Evolutionary conservation across 257 asterid species (phyloP), one percentile per base, ranked within the genome.

Genomic region (Craterostigma plantagineum): DNA sequence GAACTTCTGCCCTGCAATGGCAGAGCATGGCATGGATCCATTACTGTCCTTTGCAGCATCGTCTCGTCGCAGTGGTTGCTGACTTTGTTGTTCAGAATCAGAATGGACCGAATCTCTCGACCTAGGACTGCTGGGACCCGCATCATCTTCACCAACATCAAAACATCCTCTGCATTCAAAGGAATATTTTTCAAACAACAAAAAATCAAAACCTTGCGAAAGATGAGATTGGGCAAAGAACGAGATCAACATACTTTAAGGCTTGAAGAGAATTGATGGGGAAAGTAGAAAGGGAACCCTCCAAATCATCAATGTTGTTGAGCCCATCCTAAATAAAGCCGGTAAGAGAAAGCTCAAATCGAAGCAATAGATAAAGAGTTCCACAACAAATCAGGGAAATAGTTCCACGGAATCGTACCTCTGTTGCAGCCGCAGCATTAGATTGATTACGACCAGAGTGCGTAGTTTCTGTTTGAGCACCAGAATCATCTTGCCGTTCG

Each of bases 231-330:
- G 2, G 17, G 2, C 45, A 12, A 41, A 11, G 45, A 41, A 8
- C 30, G 4, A n/a, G n/a, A 50, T 17, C 49, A 14, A 43, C 64
- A 61, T 76, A 87, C 98, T 79, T 79, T 67, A 87, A 92, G 56
- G 95, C 98, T 68, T 72, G 83, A 45, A 87, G 82, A 60, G 95
- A 93, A 70, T 82, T 79, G 41, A 72, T 63, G 30, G 95, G 95
- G 75, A 87, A 87, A 48, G 79, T 76, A 71, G 83, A 78, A 55
- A 87, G 73, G 9, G 99, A 70, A 49, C 58, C 48, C 63, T 75
- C 94, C 76, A 90, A 56, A 57, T 61, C 86, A 54, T 69, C 77
- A 62, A 62, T 61, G 46, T 63, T 70, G 61, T 69, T 58, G 62
- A 72, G 62, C 56, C 59, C 81, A 50, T 71, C 86, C 93, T 87